These are phyloP conservation scores for Fusarium guadeloupense DNA, from an alignment of 2,329 filamentous ascomycete species.

Conservation along the genomic window DNA sequence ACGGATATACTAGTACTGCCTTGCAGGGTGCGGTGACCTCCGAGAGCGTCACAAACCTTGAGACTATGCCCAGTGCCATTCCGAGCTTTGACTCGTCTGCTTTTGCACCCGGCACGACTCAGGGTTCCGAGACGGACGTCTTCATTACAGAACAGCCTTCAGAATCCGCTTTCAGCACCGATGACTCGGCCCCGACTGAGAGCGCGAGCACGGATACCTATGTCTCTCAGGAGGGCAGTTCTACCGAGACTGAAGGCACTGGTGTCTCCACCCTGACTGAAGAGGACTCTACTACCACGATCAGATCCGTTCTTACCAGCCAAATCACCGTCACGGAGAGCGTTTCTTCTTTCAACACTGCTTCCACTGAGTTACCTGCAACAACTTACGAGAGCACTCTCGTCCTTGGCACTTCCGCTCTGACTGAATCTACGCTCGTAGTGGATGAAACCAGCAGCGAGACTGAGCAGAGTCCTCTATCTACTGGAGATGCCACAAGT, in stretches of 20 bases:
- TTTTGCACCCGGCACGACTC: conserved; percentile 14
- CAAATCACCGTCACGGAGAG: conserved; percentile 13
- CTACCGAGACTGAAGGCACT: not conserved
- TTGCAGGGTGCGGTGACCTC: not conserved
- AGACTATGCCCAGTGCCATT: conserved; percentile 35
- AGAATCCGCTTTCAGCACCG: not conserved
- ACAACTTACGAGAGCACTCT: not conserved
- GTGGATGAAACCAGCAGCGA: conserved; percentile 3
- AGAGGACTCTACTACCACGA: conserved; percentile 6
- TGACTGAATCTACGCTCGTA: not conserved
- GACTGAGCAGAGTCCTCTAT: conserved; percentile 3
- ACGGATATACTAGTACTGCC: conserved; percentile 23
- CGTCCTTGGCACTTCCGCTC: not conserved
- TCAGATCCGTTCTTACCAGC: conserved; percentile 20
- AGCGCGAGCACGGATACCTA: conserved; percentile 3
- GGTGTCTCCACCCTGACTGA: not conserved
- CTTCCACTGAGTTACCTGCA: not conserved
- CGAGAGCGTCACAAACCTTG: conserved; percentile 20
- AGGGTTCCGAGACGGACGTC: not conserved
- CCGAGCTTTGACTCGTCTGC: conserved; percentile 30
- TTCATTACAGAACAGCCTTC: not conserved
- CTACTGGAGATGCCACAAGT: not conserved
- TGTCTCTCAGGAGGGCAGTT: conserved; percentile 12
- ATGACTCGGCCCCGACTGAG: not conserved
- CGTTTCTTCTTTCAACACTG: conserved; percentile 2